phyloP scores from a whole-genome alignment of 2,329 filamentous ascomycete species.

The Sodiomyces alkalinus region DNA sequence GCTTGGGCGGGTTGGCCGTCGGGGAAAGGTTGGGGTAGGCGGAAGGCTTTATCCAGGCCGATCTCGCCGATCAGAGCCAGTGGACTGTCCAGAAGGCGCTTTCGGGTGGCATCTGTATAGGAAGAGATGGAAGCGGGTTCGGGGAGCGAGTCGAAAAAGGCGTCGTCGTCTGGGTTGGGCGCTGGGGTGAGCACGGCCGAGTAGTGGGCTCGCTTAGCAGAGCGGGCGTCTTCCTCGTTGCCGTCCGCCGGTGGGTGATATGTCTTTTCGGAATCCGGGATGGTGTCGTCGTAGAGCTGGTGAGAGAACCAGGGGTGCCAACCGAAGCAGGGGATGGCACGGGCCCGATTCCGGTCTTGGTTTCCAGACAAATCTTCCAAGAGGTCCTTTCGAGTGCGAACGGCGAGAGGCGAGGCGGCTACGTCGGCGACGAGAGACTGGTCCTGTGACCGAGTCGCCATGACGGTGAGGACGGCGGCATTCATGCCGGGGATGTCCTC shows the following conservation, averaged over 20 bases:
- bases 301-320: slow-evolving; percentile 84
- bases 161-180: slow-evolving; percentile 25
- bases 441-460: slow-evolving; percentile 64
- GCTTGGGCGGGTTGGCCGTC: slow-evolving; percentile 17
- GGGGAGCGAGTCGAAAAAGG: slow-evolving; percentile 36
- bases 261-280: slow-evolving; percentile 15
- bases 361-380: too few relatives aligned
- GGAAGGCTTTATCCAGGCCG: slow-evolving; percentile 63
- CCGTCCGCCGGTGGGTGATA: slow-evolving; percentile 16
- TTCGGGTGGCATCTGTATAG: slow-evolving; percentile 40
- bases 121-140: slow-evolving; percentile 42
- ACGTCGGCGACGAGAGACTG: slow-evolving; percentile 54
- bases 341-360: slow-evolving; percentile 10
- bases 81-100: slow-evolving; percentile 40
- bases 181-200: slow-evolving; percentile 43
- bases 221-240: slow-evolving; percentile 8
- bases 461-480: slow-evolving; percentile 51
- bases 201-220: slow-evolving; percentile 44
- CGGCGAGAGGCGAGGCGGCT: slow-evolving; percentile 37
- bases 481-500: slow-evolving; percentile 47
- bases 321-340: slow-evolving; percentile 55
- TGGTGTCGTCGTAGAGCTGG: slow-evolving; percentile 51
- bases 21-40: slow-evolving; percentile 48
- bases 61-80: slow-evolving; percentile 61
- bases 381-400: slow-evolving; percentile 16